Percentiles rank a stretch among this genome's conserved stretches.
phyloP scores from a whole-genome alignment of 2,329 filamentous ascomycete genomes.

The Penicillium sp. region DNA sequence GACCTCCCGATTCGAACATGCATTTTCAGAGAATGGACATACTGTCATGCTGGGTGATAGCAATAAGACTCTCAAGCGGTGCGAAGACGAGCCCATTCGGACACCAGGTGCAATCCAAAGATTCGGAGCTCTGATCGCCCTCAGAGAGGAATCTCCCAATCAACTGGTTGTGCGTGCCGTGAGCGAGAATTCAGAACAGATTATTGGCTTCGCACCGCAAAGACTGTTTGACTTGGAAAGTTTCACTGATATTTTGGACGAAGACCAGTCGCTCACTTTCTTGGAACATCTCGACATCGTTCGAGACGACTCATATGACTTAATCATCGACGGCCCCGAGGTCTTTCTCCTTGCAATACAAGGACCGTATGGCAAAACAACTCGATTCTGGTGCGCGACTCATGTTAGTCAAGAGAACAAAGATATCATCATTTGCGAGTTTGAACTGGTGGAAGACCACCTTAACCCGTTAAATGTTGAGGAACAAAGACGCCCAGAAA shows the following conservation, averaged over 20 bases:
- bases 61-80: conserved; percentile 38
- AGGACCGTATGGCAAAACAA: conserved; percentile 56
- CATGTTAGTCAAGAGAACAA: conserved; percentile 70
- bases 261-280: conserved; percentile 81
- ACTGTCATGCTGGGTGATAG: background rate
- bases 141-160: conserved; percentile 65
- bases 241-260: conserved; percentile 79
- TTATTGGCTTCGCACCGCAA: conserved; percentile 76
- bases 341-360: conserved; percentile 72
- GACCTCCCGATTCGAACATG: background rate
- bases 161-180: conserved; percentile 70
- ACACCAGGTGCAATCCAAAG: conserved; percentile 77
- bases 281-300: conserved; percentile 87
- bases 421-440: conserved; percentile 79
- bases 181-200: conserved; percentile 74
- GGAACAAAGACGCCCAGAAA: background rate
- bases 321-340: conserved; percentile 74
- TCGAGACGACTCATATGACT: conserved; percentile 75
- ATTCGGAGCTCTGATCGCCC: conserved; percentile 74
- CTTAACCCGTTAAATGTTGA: conserved; percentile 42
- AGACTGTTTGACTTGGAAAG: conserved; percentile 72
- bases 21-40: background rate
- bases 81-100: conserved; percentile 89
- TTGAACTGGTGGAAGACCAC: conserved; percentile 82
- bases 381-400: conserved; percentile 77